These are phyloP conservation scores for Diplosphaera chodatii DNA, from an alignment of 139 green algal genomes.

Conservation along the genomic window DNA sequence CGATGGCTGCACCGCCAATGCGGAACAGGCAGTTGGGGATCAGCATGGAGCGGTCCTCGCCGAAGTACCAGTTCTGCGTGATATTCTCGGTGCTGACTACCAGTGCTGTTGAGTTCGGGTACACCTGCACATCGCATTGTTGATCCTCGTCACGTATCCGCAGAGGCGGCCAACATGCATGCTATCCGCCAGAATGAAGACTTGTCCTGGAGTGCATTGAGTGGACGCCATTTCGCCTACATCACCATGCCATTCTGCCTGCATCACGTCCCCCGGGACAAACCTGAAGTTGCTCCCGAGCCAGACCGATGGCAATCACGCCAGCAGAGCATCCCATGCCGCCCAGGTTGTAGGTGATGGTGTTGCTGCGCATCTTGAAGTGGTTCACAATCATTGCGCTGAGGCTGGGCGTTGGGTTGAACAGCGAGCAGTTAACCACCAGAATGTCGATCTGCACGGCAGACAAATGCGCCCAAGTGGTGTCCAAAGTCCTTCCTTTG, in stretches of 20 bases:
- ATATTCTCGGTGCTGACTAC: conserved; percentile 98
- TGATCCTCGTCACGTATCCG: no score
- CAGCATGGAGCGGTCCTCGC: conserved; percentile 87
- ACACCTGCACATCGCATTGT: conserved; percentile 43
- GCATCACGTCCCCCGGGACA: no score
- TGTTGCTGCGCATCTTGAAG: conserved; percentile 88
- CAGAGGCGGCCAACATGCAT: no score
- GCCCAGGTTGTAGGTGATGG: conserved; percentile 90
- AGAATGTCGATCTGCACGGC: conserved; percentile 79
- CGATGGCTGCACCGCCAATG: conserved; percentile 83
- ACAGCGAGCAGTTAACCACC: conserved; percentile 95
- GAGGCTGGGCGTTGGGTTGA: conserved; percentile 93
- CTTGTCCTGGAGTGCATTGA: no score
- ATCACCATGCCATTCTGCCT: no score
- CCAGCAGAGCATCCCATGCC: conserved; percentile 93
- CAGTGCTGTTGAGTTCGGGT: conserved; percentile 64
- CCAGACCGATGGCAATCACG: conserved; percentile 84
- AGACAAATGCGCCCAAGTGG: no score
- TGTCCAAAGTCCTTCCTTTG: no score
- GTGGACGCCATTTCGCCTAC: no score
- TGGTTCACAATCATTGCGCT: conserved; percentile 94
- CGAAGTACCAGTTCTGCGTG: conserved; percentile 86
- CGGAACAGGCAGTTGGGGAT: conserved; percentile 98
- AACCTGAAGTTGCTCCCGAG: conserved; percentile 79
- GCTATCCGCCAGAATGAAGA: no score